Percentiles rank a stretch among this genome's conserved stretches.
Evolutionary conservation across 2,329 filamentous ascomycete species (phyloP).

Genomic region (Hawksworthiomyces lignivorus): DNA sequence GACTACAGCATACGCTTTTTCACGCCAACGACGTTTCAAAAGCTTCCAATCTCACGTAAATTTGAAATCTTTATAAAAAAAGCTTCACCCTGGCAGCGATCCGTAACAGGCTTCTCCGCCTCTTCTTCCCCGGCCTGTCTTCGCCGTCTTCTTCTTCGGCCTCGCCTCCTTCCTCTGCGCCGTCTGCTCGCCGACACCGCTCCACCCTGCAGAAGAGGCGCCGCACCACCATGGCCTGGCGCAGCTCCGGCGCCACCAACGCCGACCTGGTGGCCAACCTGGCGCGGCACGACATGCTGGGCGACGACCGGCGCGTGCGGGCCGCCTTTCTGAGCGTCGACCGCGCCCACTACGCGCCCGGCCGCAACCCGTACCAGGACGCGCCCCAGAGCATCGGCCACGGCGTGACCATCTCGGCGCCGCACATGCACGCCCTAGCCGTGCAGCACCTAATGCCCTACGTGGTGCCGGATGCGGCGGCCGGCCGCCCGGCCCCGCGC

Average conservation of each 20-base stretch:
- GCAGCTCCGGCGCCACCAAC: slow-evolving; percentile 70
- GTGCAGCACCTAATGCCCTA: slow-evolving; percentile 40
- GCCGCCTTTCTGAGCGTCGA: slow-evolving; percentile 86
- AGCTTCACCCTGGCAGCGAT: too few relatives aligned
- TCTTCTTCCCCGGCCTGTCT: slow-evolving; percentile 3
- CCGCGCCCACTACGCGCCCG: slow-evolving; percentile 76
- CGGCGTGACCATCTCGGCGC: slow-evolving; percentile 49
- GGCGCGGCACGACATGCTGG: slow-evolving; percentile 62
- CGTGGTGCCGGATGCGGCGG: slow-evolving; percentile 28
- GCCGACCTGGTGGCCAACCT: slow-evolving; percentile 71
- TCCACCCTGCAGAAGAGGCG: too few relatives aligned
- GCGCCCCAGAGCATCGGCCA: slow-evolving; percentile 48
- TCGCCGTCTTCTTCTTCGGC: neutral
- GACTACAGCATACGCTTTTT: too few relatives aligned
- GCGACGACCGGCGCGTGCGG: slow-evolving; percentile 59
- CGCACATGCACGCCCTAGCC: slow-evolving; percentile 54
- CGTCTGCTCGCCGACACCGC: neutral
- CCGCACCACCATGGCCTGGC: slow-evolving; percentile 71
- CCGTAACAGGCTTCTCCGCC: too few relatives aligned
- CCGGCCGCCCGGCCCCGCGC: slow-evolving; percentile 31
- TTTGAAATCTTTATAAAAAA: too few relatives aligned
- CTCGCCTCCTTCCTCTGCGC: neutral
- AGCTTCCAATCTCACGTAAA: too few relatives aligned
- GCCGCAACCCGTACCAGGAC: slow-evolving; percentile 59
- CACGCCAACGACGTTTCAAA: too few relatives aligned